Evolutionary conservation across 2,329 filamentous ascomycete genomes (phyloP).

Genomic region (Paraphoma sp.): DNA sequence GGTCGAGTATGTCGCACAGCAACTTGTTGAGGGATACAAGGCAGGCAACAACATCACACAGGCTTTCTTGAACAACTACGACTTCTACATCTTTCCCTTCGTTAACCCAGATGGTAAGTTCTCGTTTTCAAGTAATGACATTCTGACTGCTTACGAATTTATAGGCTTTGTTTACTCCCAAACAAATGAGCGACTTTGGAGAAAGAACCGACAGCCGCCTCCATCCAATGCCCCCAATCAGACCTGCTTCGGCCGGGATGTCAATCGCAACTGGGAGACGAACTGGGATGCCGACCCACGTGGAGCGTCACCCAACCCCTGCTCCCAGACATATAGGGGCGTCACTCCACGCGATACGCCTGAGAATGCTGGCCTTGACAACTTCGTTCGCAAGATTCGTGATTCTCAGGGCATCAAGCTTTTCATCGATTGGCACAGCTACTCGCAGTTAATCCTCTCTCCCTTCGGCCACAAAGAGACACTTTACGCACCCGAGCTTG

Average conservation of each 20-base stretch:
- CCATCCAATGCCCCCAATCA: constrained; percentile 31
- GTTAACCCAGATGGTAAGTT: constrained; percentile 40
- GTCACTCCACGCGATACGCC: constrained; percentile 33
- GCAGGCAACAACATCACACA: constrained; percentile 40
- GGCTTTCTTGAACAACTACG: constrained; percentile 34
- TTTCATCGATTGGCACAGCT: constrained; percentile 70
- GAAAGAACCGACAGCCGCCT: constrained; percentile 41
- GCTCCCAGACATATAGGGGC: constrained; percentile 40
- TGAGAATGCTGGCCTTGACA: constrained; percentile 50
- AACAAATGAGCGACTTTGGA: constrained; percentile 43
- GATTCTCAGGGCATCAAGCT: constrained; percentile 60
- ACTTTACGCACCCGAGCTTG: constrained; percentile 54
- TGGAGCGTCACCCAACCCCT: constrained; percentile 38
- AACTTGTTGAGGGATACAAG: constrained; percentile 36
- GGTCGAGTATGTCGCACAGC: constrained; percentile 37
- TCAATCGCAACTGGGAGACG: constrained; percentile 45
- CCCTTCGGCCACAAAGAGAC: constrained; percentile 65
- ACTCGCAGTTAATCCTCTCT: constrained; percentile 65
- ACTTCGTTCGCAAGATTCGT: constrained; percentile 53
- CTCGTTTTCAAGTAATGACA: neutral
- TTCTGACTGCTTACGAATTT: neutral
- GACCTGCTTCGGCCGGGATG: constrained; percentile 41
- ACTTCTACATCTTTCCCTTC: constrained; percentile 43
- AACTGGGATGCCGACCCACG: constrained; percentile 34
- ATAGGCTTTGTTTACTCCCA: constrained; percentile 43